phyloP scores from a whole-genome alignment of 768 basidiomycete species.

The Bullera alba region DNA sequence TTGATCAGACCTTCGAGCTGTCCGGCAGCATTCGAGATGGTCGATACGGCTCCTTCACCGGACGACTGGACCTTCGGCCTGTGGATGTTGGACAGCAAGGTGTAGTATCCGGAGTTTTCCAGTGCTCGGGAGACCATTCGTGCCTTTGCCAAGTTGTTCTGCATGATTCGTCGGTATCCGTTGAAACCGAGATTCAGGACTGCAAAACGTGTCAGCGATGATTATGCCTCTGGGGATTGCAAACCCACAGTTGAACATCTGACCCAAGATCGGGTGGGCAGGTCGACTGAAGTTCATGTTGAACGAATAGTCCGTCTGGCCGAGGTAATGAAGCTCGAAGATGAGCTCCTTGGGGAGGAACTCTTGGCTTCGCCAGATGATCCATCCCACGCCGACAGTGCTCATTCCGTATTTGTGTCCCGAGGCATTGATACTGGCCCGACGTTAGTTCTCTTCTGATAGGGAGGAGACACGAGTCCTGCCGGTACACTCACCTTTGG shows the following conservation, averaged over 20 bases:
- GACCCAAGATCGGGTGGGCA: slow-evolving; percentile 57
- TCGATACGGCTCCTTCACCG: slow-evolving; percentile 3
- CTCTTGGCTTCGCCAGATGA: slow-evolving; percentile 57
- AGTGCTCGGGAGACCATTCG: slow-evolving; percentile 61
- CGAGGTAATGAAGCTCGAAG: slow-evolving; percentile 56
- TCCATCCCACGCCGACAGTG: slow-evolving; percentile 54
- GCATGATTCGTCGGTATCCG: slow-evolving; percentile 50
- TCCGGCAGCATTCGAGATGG: slow-evolving; percentile 16
- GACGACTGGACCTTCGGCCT: slow-evolving; percentile 36
- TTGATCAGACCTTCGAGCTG: slow-evolving; percentile 22
- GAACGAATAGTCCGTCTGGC: slow-evolving; percentile 66
- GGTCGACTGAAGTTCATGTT: slow-evolving; percentile 50
- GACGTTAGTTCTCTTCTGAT: slow-evolving; percentile 1
- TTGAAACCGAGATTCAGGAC: slow-evolving; percentile 57
- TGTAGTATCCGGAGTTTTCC: slow-evolving; percentile 53
- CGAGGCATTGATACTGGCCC: slow-evolving; percentile 24
- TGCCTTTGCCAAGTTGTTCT: slow-evolving; percentile 51
- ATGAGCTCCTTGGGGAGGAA: slow-evolving; percentile 64
- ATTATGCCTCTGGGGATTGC: neutral
- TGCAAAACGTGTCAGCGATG: slow-evolving; percentile 3
- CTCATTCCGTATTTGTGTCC: slow-evolving; percentile 58
- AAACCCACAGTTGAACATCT: slow-evolving; percentile 53
- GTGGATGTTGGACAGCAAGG: slow-evolving; percentile 52
- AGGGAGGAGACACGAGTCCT: neutral
- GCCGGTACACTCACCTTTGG: slow-evolving; percentile 45